phyloP scores from a whole-genome alignment of 2,329 filamentous ascomycete genomes.

The Claviceps pazoutovae region DNA sequence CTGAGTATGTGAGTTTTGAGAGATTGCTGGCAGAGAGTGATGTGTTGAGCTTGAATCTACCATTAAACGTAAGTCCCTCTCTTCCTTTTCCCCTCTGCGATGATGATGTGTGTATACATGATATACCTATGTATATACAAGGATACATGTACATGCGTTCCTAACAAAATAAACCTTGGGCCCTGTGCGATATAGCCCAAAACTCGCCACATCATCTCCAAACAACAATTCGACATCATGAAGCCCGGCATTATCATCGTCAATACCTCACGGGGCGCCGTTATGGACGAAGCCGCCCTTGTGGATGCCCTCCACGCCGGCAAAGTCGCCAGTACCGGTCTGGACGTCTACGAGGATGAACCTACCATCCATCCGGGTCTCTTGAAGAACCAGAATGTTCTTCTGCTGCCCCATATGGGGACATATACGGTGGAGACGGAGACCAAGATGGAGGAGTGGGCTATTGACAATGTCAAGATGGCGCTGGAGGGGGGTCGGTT shows the following conservation, averaged over 20 bases:
- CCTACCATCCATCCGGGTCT: conserved; percentile 62
- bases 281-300: conserved; percentile 70
- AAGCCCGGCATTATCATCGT: conserved; percentile 64
- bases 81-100: too few species aligned
- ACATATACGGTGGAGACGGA: conserved; percentile 61
- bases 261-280: conserved; percentile 71
- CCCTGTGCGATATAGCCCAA: conserved; percentile 27
- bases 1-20: conserved; percentile 60
- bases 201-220: conserved; percentile 65
- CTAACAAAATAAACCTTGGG: not conserved
- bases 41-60: conserved; percentile 67
- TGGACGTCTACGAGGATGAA: conserved; percentile 77
- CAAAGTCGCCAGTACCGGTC: conserved; percentile 54
- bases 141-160: not conserved
- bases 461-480: conserved; percentile 52
- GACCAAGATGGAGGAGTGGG: conserved; percentile 61
- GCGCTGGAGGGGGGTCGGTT: conserved; percentile 49
- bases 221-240: conserved; percentile 58
- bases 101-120: too few species aligned
- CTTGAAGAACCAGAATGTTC: conserved; percentile 52
- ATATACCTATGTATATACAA: too few species aligned
- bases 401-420: conserved; percentile 76
- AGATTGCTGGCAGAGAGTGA: conserved; percentile 56
- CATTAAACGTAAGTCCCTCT: conserved; percentile 52
- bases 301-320: conserved; percentile 58